phyloP scores from a whole-genome alignment of 108 stramenopile species.

The Seminavis robusta region DNA sequence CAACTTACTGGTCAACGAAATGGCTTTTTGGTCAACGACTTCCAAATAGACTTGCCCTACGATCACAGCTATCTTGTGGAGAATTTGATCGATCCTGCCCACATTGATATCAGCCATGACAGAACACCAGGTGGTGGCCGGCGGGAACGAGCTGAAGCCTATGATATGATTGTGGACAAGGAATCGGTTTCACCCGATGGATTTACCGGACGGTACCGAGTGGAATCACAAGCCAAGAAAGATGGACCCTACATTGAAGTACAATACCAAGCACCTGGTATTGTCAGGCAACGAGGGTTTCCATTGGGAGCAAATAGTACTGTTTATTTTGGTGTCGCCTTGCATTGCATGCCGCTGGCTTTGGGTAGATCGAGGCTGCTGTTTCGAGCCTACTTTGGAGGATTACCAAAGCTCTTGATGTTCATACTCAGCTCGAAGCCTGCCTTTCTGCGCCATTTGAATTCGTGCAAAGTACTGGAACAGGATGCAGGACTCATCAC shows the following conservation, averaged over 20 bases:
- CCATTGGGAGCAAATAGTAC: too few relatives aligned
- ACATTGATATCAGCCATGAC: slow-evolving; percentile 34
- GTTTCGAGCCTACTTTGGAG: slow-evolving; percentile 22
- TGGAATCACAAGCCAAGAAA: neutral
- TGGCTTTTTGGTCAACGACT: neutral
- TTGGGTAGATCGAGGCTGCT: slow-evolving; percentile 22
- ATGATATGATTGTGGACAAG: slow-evolving; percentile 24
- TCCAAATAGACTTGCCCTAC: slow-evolving; percentile 54
- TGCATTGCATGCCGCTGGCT: slow-evolving; percentile 35
- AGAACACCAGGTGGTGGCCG: slow-evolving; percentile 23
- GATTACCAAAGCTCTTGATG: slow-evolving; percentile 6
- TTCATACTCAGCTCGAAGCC: slow-evolving; percentile 21
- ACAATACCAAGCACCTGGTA: slow-evolving; percentile 26
- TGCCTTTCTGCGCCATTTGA: slow-evolving; percentile 14
- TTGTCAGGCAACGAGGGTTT: too few relatives aligned
- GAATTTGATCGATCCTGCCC: slow-evolving; percentile 68
- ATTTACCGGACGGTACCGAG: slow-evolving; percentile 3
- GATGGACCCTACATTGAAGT: neutral
- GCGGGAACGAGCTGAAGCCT: slow-evolving; percentile 18
- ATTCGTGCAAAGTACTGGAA: slow-evolving; percentile 35
- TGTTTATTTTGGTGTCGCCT: slow-evolving; percentile 19
- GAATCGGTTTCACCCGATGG: neutral
- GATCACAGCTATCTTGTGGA: slow-evolving; percentile 49
- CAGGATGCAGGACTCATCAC: slow-evolving; percentile 35
- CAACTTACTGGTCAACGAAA: neutral